Conservation (phyloP, 73 alveolate genomes). For the Tetrahymena borealis region DNA sequence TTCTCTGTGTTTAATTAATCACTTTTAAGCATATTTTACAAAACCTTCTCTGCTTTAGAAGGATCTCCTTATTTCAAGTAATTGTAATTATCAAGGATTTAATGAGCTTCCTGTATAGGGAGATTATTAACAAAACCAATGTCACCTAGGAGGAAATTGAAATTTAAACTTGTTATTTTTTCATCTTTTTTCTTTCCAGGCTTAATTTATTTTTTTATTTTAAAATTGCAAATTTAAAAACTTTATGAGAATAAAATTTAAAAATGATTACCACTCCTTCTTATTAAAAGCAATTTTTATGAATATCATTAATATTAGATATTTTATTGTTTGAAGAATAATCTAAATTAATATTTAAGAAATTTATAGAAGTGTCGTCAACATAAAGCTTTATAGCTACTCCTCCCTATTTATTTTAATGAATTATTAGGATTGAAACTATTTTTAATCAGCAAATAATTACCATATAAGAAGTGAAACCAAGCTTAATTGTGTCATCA, state of each 20-base stretch:
- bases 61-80: not conserved
- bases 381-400: not conserved
- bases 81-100: not conserved
- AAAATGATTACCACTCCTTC: too few species aligned
- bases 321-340: not conserved
- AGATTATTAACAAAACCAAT: not conserved
- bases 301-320: not conserved
- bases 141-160: not conserved
- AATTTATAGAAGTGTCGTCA: not conserved
- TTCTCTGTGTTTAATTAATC: not conserved
- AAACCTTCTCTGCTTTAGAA: not conserved
- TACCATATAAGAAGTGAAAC: constrained; percentile 1
- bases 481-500: constrained; percentile 26
- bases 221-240: too few species aligned
- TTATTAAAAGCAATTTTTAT: not conserved
- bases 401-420: too few species aligned
- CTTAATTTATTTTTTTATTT: too few species aligned
- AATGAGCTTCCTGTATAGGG: not conserved
- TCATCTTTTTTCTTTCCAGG: constrained; percentile 1
- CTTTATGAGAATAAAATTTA: too few species aligned
- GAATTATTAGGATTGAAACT: too few species aligned
- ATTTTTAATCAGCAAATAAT: too few species aligned
- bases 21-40: not conserved
- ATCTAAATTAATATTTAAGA: not conserved
- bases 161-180: not conserved